Evolutionary conservation across 306 rosid species (phyloP).

Genomic region (Begonia masoniana): DNA sequence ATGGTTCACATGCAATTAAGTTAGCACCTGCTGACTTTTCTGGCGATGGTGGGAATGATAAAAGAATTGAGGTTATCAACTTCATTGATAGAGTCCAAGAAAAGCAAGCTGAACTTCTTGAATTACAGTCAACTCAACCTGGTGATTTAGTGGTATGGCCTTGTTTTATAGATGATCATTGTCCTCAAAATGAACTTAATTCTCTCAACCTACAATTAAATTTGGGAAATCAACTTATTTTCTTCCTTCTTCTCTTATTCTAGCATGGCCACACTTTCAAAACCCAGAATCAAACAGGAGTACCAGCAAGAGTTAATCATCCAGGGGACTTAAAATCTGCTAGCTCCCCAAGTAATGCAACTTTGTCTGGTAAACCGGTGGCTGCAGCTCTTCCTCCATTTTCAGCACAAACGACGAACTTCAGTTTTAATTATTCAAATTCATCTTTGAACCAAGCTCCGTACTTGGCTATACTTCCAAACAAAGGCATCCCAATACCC

Average conservation of each 20-base stretch:
- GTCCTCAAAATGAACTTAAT: neutral
- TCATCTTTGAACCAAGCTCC: constrained; percentile 32
- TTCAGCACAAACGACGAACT: constrained; percentile 26
- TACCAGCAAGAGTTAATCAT: constrained; percentile 22
- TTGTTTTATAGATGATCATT: neutral
- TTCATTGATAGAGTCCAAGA: constrained; percentile 20
- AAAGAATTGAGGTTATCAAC: constrained; percentile 16
- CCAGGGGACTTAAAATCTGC: constrained; percentile 21
- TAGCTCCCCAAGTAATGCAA: constrained; percentile 11
- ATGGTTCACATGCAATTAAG: constrained; percentile 22
- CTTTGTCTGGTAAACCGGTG: constrained; percentile 23
- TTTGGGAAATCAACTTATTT: no score
- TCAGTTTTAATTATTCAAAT: constrained; percentile 31
- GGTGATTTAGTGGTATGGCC: constrained; percentile 37
- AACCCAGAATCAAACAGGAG: constrained; percentile 37
- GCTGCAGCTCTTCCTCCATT: constrained; percentile 32
- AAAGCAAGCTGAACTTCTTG: constrained; percentile 28
- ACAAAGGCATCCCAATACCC: constrained; percentile 41
- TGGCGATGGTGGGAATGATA: constrained; percentile 21
- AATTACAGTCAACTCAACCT: constrained; percentile 20
- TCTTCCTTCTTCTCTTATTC: constrained; percentile 19
- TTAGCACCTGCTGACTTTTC: constrained; percentile 12
- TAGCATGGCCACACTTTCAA: constrained; percentile 35
- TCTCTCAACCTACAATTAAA: neutral
- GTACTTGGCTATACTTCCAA: constrained; percentile 34